phyloP scores from a whole-genome alignment of 805 yeast species.

The Blastobotrys parvus region DNA sequence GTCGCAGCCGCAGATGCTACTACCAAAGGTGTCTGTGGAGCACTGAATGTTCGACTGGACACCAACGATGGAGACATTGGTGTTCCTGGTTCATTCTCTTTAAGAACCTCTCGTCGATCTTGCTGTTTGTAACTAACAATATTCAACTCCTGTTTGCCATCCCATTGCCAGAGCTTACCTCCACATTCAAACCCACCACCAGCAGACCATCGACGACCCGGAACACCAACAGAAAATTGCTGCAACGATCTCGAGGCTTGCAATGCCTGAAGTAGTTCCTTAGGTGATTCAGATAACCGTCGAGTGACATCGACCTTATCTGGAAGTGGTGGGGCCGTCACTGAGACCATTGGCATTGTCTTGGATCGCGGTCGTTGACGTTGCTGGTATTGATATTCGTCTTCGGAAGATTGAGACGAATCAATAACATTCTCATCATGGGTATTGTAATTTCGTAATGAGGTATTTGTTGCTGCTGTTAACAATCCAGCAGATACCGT shows the following conservation, averaged over 20 bases:
- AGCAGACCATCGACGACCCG: constrained; percentile 19
- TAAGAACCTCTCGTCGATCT: too few relatives aligned
- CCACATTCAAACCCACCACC: constrained; percentile 33
- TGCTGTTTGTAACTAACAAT: constrained; percentile 16
- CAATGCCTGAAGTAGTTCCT: constrained; percentile 32
- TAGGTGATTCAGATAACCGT: constrained; percentile 20
- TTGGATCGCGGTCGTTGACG: constrained; percentile 2
- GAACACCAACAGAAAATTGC: constrained; percentile 27
- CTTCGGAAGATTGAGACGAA: constrained; percentile 1
- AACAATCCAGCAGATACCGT: neutral
- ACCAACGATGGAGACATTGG: too few relatives aligned
- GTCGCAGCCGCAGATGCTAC: neutral
- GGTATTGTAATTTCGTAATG: neutral
- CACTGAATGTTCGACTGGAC: too few relatives aligned
- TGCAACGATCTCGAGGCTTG: constrained; percentile 36
- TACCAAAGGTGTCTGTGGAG: neutral
- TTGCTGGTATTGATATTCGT: constrained; percentile 3
- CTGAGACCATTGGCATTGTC: neutral
- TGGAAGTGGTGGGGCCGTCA: constrained; percentile 28
- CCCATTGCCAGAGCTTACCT: constrained; percentile 34
- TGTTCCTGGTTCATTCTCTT: too few relatives aligned
- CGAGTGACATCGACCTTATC: constrained; percentile 20
- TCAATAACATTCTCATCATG: constrained; percentile 3
- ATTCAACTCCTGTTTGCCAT: constrained; percentile 27
- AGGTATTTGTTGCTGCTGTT: neutral